phyloP scores from a whole-genome alignment of 192 early-diverging fungal genomes.

The Backusella mclennaniae region DNA sequence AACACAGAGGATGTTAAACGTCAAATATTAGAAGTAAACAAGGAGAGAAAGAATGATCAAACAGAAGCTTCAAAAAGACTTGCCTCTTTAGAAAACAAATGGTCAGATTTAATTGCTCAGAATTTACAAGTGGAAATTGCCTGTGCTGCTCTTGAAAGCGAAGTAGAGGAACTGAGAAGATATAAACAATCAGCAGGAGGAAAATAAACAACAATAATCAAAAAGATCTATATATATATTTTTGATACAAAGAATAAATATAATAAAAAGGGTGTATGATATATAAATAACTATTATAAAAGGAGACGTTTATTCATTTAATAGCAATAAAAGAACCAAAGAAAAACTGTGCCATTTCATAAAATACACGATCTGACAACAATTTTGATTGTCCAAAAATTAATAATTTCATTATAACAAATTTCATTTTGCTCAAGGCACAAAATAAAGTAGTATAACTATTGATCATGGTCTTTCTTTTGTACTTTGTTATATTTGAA shows the following conservation, averaged over 20 bases:
- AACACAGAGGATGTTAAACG: constrained; percentile 40
- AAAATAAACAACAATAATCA: neutral
- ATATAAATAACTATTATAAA: no score
- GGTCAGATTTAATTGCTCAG: constrained; percentile 49
- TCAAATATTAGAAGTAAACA: constrained; percentile 50
- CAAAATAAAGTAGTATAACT: neutral
- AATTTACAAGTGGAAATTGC: constrained; percentile 54
- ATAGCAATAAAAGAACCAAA: neutral
- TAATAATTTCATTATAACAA: no score
- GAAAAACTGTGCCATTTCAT: neutral
- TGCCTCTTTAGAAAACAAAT: constrained; percentile 47
- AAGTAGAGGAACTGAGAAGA: constrained; percentile 42
- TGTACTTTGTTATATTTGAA: neutral
- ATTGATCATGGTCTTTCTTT: neutral
- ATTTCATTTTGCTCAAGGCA: neutral
- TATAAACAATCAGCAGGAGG: constrained; percentile 26
- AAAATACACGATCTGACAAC: no score
- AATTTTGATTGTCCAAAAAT: no score
- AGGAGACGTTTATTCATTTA: no score
- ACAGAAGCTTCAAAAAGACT: constrained; percentile 42
- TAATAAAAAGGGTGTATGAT: neutral
- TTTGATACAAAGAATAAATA: neutral
- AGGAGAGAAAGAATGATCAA: constrained; percentile 51
- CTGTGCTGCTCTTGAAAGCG: constrained; percentile 42
- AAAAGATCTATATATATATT: neutral